Conservation (phyloP, 108 stramenopile genomes). For the Discostella pseudostelligera region DNA sequence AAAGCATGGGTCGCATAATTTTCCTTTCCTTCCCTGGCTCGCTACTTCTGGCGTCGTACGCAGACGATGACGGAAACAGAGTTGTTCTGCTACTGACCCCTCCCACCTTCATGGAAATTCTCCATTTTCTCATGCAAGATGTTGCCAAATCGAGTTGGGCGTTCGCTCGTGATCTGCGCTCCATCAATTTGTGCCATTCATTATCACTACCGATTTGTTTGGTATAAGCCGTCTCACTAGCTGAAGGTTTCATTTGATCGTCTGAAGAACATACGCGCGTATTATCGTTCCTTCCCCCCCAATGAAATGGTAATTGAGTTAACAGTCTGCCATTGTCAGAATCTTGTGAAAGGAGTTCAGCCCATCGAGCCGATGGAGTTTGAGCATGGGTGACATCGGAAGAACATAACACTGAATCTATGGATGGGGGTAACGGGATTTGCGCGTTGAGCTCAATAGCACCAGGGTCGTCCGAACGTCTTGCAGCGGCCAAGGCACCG, state of each 20-base stretch:
- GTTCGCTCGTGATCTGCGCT: constrained; percentile 19
- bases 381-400: neutral
- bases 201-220: constrained; percentile 4
- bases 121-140: constrained; percentile 38
- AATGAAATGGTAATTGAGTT: constrained; percentile 37
- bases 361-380: constrained; percentile 21
- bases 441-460: constrained; percentile 50
- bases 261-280: neutral
- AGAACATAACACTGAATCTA: constrained; percentile 4
- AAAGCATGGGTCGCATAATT: constrained; percentile 42
- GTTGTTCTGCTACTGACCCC: constrained; percentile 48
- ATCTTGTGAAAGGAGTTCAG: constrained; percentile 10
- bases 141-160: constrained; percentile 26
- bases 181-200: constrained; percentile 9
- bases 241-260: neutral
- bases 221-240: neutral
- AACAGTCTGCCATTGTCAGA: constrained; percentile 19
- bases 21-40: constrained; percentile 25
- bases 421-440: constrained; percentile 36
- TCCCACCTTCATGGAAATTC: constrained; percentile 39
- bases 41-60: neutral
- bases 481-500: constrained; percentile 47
- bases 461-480: constrained; percentile 63
- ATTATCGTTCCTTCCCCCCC: constrained; percentile 9
- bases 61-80: constrained; percentile 30